A percentile compares a stretch with the other conserved stretches of the same genome.
phyloP scores from a whole-genome alignment of 352 stramenopile genomes.

The Phytopythium boreale region DNA sequence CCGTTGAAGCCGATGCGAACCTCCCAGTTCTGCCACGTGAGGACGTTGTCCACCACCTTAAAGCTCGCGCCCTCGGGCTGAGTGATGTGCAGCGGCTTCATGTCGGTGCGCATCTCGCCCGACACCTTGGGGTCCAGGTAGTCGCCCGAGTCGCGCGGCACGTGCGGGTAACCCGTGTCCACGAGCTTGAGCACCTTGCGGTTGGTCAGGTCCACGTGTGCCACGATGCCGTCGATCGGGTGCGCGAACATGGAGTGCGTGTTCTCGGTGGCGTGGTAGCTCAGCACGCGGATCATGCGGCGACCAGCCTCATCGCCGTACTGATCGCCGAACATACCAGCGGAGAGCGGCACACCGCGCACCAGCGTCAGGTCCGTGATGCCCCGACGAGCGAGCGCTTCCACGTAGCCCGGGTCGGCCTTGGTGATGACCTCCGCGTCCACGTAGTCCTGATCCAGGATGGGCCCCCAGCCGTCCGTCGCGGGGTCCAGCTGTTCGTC shows the following conservation, averaged over 20 bases:
- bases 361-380: conserved; percentile 46
- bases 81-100: conserved; percentile 67
- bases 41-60: conserved; percentile 54
- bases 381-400: conserved; percentile 33
- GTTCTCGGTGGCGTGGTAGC: conserved; percentile 34
- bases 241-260: conserved; percentile 51
- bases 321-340: conserved; percentile 30
- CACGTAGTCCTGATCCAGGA: conserved; percentile 48
- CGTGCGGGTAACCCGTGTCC: conserved; percentile 44
- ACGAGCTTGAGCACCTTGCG: conserved; percentile 34
- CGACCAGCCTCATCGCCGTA: conserved; percentile 34
- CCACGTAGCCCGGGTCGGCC: conserved; percentile 35
- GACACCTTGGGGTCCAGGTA: conserved; percentile 39
- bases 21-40: conserved; percentile 81
- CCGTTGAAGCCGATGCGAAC: conserved; percentile 83
- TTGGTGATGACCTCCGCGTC: conserved; percentile 41
- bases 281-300: conserved; percentile 50
- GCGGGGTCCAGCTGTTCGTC: conserved; percentile 32
- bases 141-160: conserved; percentile 39
- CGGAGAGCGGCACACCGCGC: conserved; percentile 36
- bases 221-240: conserved; percentile 43
- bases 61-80: conserved; percentile 79
- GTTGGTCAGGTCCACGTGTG: conserved; percentile 41
- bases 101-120: conserved; percentile 35
- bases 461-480: conserved; percentile 37